phyloP scores from a whole-genome alignment of 805 yeast species.

The Candida ipomoeae region DNA sequence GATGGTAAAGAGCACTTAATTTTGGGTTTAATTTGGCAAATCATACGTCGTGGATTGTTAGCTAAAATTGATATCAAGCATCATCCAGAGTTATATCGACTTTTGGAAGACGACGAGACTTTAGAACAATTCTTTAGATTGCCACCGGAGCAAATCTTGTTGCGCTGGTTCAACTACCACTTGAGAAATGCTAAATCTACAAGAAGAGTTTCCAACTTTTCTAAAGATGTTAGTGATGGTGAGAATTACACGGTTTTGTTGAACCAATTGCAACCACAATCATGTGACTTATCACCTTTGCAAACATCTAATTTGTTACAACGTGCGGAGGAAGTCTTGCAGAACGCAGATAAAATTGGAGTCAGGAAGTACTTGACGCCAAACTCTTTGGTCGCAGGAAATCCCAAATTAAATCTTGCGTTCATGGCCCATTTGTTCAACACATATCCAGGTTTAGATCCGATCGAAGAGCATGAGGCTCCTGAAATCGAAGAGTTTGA shows the following conservation, averaged over 20 bases:
- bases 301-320: slow-evolving; percentile 67
- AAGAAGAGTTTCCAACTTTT: slow-evolving; percentile 81
- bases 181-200: slow-evolving; percentile 87
- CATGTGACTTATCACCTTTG: slow-evolving; percentile 79
- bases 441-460: slow-evolving; percentile 95
- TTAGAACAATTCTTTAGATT: slow-evolving; percentile 92
- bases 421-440: slow-evolving; percentile 96
- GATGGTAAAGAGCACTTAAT: slow-evolving; percentile 93
- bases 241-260: slow-evolving; percentile 89
- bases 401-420: slow-evolving; percentile 93
- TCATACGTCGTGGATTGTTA: slow-evolving; percentile 91
- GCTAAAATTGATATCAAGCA: slow-evolving; percentile 92
- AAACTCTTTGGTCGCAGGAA: slow-evolving; percentile 87
- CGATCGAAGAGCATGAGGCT: slow-evolving; percentile 84
- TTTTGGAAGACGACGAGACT: slow-evolving; percentile 94
- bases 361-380: slow-evolving; percentile 96
- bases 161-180: slow-evolving; percentile 97
- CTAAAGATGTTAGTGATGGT: slow-evolving; percentile 87
- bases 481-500: slow-evolving; percentile 97
- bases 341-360: slow-evolving; percentile 84
- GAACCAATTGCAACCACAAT: slow-evolving; percentile 80
- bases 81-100: slow-evolving; percentile 94
- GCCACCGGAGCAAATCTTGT: slow-evolving; percentile 94
- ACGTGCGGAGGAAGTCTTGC: slow-evolving; percentile 84
- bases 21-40: slow-evolving; percentile 93